Base-by-base conservation (phyloP, 441 rosid genomes). In the Capsella rubella region DNA sequence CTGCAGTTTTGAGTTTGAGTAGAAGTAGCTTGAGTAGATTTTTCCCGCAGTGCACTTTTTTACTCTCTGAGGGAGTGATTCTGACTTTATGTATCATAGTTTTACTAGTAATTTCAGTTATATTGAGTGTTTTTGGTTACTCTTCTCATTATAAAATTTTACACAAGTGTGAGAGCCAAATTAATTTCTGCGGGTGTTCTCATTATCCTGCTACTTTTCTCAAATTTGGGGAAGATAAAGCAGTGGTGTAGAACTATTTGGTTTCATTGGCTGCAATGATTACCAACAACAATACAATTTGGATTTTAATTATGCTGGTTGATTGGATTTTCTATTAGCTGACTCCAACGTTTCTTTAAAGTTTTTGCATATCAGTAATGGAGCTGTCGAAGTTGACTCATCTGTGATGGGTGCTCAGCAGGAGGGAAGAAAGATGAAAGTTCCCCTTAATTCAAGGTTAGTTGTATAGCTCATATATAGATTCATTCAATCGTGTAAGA, bases 391-490 rank as follows among this genome's bases (percentile, higher is more conserved):
- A 87, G 86, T 95, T 64, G 99, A 95, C 81, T 77, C 90, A 34
- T 83, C 97, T 64, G 77, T 92, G 86, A 92, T 95, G 97, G 97
- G 94, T 79, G 84, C 43, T 65, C 89, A 90, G 80, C 95, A 85
- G 82, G 97, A 94, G 55, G 96, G 95, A 1, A 92, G 84, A 79
- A 94, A 89, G 85, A 84, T 80, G 80, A 94, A 92, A 84, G 94
- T 90, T 84, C 99, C 99, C 7, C 93, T 95, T 65, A 92, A 92
- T 87, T 95, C 98, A 74, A 95, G 97, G 99, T 92, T 77, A 78
- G 59, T 32, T 64, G 11, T 67, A 39, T 62, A 15, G n/a, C 73
- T 52, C 67, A 37, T 55, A 32, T 67, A 46, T 3, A 64, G 8
- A 39, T 34, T 45, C 29, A 18, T 42, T 68, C 27, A 10, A 43